These are phyloP conservation scores for Leccinum aurantiacum DNA, from an alignment of 768 basidiomycete species.

Conservation along the genomic window DNA sequence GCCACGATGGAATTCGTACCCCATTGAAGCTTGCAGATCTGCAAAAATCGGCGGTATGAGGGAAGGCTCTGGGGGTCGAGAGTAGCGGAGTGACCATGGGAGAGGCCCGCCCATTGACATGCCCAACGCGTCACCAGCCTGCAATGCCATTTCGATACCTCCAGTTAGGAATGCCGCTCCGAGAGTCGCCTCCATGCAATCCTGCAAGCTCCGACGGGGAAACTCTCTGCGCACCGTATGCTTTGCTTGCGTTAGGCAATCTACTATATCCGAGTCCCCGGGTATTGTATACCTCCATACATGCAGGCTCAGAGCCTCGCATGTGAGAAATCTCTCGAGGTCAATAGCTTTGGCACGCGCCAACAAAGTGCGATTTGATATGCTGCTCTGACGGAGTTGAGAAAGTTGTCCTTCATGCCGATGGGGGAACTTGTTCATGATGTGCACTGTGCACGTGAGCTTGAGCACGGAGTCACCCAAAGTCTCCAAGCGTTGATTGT, in stretches of 20 bases:
- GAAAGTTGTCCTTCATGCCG: slow-evolving; percentile 84
- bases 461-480: slow-evolving; percentile 84
- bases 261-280: slow-evolving; percentile 37
- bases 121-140: slow-evolving; percentile 60
- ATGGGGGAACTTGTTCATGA: slow-evolving; percentile 73
- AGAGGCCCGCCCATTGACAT: slow-evolving; percentile 70
- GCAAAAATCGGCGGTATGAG: slow-evolving; percentile 48
- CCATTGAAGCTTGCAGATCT: slow-evolving; percentile 59
- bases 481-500: slow-evolving; percentile 85
- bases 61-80: slow-evolving; percentile 30
- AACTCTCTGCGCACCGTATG: slow-evolving; percentile 45
- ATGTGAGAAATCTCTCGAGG: slow-evolving; percentile 62
- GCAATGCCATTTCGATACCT: slow-evolving; percentile 67
- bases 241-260: slow-evolving; percentile 26
- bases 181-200: slow-evolving; percentile 84
- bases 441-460: slow-evolving; percentile 69
- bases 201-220: slow-evolving; percentile 73
- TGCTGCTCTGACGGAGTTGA: slow-evolving; percentile 56
- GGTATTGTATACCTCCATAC: slow-evolving; percentile 59
- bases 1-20: slow-evolving; percentile 68
- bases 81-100: slow-evolving; percentile 67
- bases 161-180: slow-evolving; percentile 77
- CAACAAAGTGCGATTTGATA: slow-evolving; percentile 73
- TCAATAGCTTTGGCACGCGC: slow-evolving; percentile 62
- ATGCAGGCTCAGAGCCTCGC: slow-evolving; percentile 51